A percentile compares a stretch with the other conserved stretches of the same genome.
Evolutionary conservation across 2,329 filamentous ascomycete species (phyloP).

Genomic region (Pseudocercospora fijiensis): DNA sequence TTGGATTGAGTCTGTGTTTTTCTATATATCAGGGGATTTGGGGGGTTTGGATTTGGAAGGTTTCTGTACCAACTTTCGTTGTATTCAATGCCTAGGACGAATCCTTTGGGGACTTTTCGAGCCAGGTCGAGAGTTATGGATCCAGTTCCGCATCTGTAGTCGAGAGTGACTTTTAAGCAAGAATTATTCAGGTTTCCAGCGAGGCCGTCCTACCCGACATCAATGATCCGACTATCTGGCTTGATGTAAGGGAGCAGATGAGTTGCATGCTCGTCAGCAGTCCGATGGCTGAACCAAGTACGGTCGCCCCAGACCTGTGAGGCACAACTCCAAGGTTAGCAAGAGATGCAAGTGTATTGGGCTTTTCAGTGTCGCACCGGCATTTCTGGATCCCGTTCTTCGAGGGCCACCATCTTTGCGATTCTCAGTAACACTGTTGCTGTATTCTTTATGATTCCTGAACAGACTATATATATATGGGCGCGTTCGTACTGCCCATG

Average conservation of each 20-base stretch:
- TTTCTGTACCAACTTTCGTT: slow-evolving; percentile 11
- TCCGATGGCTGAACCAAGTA: slow-evolving; percentile 45
- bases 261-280: slow-evolving; percentile 12
- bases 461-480: neutral
- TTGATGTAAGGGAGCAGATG: slow-evolving; percentile 22
- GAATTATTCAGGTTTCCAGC: neutral
- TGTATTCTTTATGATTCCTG: neutral
- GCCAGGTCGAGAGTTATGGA: slow-evolving; percentile 47
- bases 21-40: neutral
- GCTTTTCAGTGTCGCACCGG: neutral
- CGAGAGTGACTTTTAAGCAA: neutral
- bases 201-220: slow-evolving; percentile 38
- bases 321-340: neutral
- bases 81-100: slow-evolving; percentile 45
- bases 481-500: neutral
- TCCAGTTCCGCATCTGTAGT: slow-evolving; percentile 41
- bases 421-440: neutral
- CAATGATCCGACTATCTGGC: slow-evolving; percentile 41
- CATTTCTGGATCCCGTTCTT: neutral
- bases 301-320: neutral
- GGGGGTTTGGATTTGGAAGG: neutral
- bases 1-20: slow-evolving; percentile 9
- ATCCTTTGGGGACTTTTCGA: slow-evolving; percentile 21
- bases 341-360: neutral
- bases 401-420: neutral